Conservation (phyloP, 352 stramenopile genomes). For the Globisporangium ultimum region DNA sequence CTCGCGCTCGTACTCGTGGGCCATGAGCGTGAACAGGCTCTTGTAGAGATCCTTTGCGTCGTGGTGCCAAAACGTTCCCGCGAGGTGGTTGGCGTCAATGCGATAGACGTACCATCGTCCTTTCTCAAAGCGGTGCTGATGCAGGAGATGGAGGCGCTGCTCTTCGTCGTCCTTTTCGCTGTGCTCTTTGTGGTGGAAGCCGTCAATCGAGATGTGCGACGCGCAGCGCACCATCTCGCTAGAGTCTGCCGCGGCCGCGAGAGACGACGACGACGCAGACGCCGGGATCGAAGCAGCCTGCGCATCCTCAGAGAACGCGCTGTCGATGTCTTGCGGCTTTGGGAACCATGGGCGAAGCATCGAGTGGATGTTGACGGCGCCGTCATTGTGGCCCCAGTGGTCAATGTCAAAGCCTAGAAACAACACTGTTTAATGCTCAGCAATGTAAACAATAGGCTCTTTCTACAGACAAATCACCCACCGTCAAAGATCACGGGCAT, state of each 20-base stretch:
- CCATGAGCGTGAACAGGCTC: conserved; percentile 69
- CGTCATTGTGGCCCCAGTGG: conserved; percentile 74
- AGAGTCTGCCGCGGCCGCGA: conserved; percentile 13
- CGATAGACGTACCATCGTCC: conserved; percentile 81
- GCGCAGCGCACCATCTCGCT: conserved; percentile 32
- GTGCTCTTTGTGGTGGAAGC: conserved; percentile 41
- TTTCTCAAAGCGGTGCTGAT: conserved; percentile 32
- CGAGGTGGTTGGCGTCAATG: conserved; percentile 71
- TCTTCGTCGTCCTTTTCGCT: conserved; percentile 20
- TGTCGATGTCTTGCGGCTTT: conserved; percentile 36
- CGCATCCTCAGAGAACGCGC: conserved; percentile 9
- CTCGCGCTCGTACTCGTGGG: conserved; percentile 52
- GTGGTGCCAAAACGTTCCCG: conserved; percentile 65
- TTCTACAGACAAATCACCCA: too few species aligned
- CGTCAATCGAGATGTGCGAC: conserved; percentile 77
- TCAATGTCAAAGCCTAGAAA: conserved; percentile 40
- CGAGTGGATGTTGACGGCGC: conserved; percentile 66
- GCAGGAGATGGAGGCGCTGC: conserved; percentile 10
- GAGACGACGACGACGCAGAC: conserved; percentile 34
- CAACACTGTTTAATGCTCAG: too few species aligned
- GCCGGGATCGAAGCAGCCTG: conserved; percentile 31
- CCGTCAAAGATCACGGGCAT: too few species aligned
- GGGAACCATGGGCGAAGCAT: conserved; percentile 72
- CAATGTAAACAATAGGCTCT: too few species aligned
- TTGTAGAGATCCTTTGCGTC: conserved; percentile 60